Evolutionary conservation across 768 basidiomycete genomes (phyloP).

Genomic region (Tylopilus felleus): DNA sequence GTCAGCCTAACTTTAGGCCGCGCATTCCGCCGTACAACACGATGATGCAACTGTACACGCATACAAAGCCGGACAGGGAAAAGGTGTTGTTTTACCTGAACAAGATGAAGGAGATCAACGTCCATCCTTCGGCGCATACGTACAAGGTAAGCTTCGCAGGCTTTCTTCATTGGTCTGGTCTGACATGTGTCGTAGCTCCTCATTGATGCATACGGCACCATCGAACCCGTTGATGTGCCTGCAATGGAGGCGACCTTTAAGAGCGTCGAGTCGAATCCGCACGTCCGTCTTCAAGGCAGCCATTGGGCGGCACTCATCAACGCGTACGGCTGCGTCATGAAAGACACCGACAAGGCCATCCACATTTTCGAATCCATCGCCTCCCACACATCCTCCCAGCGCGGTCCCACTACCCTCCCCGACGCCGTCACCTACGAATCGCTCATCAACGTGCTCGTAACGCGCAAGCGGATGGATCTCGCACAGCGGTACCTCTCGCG

Average conservation of each 20-base stretch:
- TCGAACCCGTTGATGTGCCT: conserved; percentile 75
- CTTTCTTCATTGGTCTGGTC: background rate
- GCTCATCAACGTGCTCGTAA: conserved; percentile 81
- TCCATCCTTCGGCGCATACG: conserved; percentile 83
- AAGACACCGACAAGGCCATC: conserved; percentile 75
- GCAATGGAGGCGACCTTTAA: conserved; percentile 72
- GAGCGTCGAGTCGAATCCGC: conserved; percentile 45
- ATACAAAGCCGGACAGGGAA: conserved; percentile 82
- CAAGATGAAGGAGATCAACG: conserved; percentile 53
- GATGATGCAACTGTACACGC: conserved; percentile 96
- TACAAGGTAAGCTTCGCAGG: conserved; percentile 66
- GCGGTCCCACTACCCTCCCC: conserved; percentile 38
- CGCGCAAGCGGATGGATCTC: conserved; percentile 73
- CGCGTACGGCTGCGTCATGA: conserved; percentile 77
- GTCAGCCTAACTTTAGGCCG: conserved; percentile 71
- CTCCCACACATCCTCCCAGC: conserved; percentile 43
- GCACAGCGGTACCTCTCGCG: conserved; percentile 63
- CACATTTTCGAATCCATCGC: conserved; percentile 73
- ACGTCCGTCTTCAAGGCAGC: conserved; percentile 40
- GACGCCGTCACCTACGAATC: conserved; percentile 91
- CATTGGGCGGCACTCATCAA: conserved; percentile 88
- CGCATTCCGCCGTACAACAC: conserved; percentile 96
- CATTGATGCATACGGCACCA: conserved; percentile 81
- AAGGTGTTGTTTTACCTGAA: conserved; percentile 75
- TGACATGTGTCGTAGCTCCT: conserved; percentile 53